phyloP scores from a whole-genome alignment of 805 yeast genomes.

The Kodamaea jinghongensis region DNA sequence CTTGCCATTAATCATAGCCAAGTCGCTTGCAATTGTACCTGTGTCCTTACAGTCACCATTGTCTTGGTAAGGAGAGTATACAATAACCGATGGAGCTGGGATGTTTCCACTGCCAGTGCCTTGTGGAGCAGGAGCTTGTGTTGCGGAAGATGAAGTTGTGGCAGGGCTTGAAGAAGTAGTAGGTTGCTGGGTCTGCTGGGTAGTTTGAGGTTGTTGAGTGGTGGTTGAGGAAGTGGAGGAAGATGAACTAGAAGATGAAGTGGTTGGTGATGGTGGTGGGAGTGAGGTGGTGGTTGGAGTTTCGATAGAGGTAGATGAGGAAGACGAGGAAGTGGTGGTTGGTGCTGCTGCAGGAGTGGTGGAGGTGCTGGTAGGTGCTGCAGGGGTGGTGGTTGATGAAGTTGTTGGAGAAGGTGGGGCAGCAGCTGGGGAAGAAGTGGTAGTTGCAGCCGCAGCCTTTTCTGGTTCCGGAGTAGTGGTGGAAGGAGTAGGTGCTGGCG shows the following conservation, averaged over 20 bases:
- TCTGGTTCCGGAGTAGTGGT: constrained; percentile 12
- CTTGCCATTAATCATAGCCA: constrained; percentile 52
- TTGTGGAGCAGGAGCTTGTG: constrained; percentile 13
- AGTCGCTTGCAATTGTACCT: constrained; percentile 54
- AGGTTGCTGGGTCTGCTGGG: constrained; percentile 14
- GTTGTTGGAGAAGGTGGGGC: constrained; percentile 13
- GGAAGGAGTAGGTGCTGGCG: constrained; percentile 12
- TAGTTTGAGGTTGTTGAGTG: constrained; percentile 12
- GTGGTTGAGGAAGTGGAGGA: constrained; percentile 13
- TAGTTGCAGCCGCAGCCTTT: constrained; percentile 12
- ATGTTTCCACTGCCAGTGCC: constrained; percentile 15
- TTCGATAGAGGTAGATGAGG: constrained; percentile 8
- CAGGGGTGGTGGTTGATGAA: constrained; percentile 19
- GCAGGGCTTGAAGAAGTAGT: constrained; percentile 12
- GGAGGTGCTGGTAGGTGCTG: constrained; percentile 21
- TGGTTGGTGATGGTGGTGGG: background rate
- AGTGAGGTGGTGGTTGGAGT: constrained; percentile 9
- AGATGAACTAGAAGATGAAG: no score
- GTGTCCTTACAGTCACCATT: constrained; percentile 66
- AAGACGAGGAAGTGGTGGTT: constrained; percentile 15
- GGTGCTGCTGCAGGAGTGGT: constrained; percentile 24
- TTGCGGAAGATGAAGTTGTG: constrained; percentile 14
- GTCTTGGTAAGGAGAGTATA: constrained; percentile 74
- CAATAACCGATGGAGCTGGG: constrained; percentile 56
- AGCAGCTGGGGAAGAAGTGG: constrained; percentile 27